phyloP scores from a whole-genome alignment of 768 basidiomycete genomes.

The Russula dissimulans region DNA sequence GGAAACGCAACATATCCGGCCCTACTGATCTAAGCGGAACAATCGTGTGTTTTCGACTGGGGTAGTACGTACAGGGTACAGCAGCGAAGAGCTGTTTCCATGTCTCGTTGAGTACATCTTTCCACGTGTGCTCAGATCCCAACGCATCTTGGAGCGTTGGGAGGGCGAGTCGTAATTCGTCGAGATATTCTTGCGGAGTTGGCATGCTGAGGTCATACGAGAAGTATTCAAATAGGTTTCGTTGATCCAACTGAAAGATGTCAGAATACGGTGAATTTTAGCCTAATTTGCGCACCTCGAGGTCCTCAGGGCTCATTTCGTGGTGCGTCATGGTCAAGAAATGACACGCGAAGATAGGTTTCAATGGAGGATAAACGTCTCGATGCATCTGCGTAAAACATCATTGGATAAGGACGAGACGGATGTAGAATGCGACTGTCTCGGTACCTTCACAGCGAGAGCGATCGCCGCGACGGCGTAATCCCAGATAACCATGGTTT shows the following conservation, averaged over 20 bases:
- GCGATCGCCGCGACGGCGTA: conserved; percentile 17
- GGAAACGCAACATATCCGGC: conserved; percentile 12
- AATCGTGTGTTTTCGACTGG: not conserved
- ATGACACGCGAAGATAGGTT: conserved; percentile 14
- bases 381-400: conserved; percentile 9
- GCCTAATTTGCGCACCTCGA: conserved; percentile 11
- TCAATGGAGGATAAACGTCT: conserved; percentile 10
- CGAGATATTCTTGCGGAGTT: conserved; percentile 15
- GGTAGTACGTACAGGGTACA: conserved; percentile 8
- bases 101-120: not conserved
- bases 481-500: conserved; percentile 9
- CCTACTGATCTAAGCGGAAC: not conserved
- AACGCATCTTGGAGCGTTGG: conserved; percentile 10
- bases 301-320: conserved; percentile 9
- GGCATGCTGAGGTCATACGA: conserved; percentile 12
- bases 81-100: conserved; percentile 14
- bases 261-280: not conserved
- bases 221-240: conserved; percentile 12
- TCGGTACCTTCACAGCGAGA: conserved; percentile 17
- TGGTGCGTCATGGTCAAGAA: conserved; percentile 16
- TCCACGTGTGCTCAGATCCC: conserved; percentile 1
- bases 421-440: not conserved
- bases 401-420: not conserved
- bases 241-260: conserved; percentile 6
- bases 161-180: conserved; percentile 10